Conservation (phyloP, 1,284 basidiomycete species). For the Ustilago sp. region DNA sequence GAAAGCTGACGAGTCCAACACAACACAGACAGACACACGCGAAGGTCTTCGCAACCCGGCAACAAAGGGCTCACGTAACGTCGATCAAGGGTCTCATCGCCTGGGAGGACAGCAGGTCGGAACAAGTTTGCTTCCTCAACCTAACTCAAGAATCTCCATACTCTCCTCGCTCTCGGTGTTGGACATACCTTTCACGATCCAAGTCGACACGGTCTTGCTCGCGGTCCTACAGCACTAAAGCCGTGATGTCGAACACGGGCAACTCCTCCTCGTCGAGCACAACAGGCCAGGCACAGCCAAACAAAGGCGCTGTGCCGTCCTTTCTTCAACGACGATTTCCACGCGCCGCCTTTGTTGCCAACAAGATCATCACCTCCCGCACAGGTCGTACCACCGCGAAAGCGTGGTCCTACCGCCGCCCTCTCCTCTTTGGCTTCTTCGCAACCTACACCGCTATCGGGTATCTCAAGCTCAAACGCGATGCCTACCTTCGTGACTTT, state of each 20-base stretch:
- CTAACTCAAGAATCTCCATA: neutral
- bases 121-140: neutral
- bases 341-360: conserved; percentile 38
- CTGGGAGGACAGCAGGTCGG: neutral
- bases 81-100: conserved; percentile 7
- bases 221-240: neutral
- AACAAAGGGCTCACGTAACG: conserved; percentile 16
- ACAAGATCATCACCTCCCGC: conserved; percentile 39
- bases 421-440: conserved; percentile 44
- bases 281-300: conserved; percentile 6
- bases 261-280: conserved; percentile 21
- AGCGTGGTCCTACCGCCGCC: conserved; percentile 49
- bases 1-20: conserved; percentile 1
- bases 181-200: neutral
- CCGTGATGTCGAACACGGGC: conserved; percentile 22
- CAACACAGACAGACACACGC: conserved; percentile 3
- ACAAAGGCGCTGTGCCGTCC: conserved; percentile 6
- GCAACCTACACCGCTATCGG: conserved; percentile 49
- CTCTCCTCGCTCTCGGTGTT: neutral
- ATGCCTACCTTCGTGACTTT: conserved; percentile 49
- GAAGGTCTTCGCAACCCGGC: neutral
- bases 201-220: neutral
- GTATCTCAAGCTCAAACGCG: conserved; percentile 53
- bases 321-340: conserved; percentile 41
- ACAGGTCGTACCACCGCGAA: conserved; percentile 39